These are phyloP conservation scores for Xerocomellus chrysenteron DNA, from an alignment of 768 basidiomycete species.

Conservation along the genomic window DNA sequence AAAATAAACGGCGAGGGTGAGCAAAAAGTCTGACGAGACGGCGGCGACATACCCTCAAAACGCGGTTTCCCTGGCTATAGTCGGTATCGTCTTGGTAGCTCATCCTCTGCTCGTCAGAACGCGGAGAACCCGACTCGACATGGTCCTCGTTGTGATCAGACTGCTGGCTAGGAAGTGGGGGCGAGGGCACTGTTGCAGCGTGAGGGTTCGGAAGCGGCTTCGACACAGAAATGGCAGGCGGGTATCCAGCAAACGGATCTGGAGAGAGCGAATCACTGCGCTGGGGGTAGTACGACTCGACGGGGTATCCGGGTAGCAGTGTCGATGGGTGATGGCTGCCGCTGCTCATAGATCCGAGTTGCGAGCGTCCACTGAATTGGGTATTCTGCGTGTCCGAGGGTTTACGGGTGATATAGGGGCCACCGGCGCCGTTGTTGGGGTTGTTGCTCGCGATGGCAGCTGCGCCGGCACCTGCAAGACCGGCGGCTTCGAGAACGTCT, in stretches of 20 bases:
- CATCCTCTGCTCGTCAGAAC: constrained; percentile 23
- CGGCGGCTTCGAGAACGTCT: constrained; percentile 31
- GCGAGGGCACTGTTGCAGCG: neutral
- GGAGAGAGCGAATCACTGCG: constrained; percentile 16
- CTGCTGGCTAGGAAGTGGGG: constrained; percentile 12
- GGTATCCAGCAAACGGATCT: constrained; percentile 33
- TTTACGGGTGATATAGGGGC: constrained; percentile 18
- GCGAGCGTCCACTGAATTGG: constrained; percentile 23
- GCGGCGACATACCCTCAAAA: constrained; percentile 27
- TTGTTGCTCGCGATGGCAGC: neutral
- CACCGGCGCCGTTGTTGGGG: neutral
- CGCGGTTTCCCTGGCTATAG: constrained; percentile 27
- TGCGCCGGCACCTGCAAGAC: constrained; percentile 16
- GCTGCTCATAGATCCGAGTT: constrained; percentile 20
- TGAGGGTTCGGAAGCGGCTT: constrained; percentile 24
- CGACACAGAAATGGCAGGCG: constrained; percentile 1
- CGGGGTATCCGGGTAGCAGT: constrained; percentile 27
- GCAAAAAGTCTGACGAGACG: neutral
- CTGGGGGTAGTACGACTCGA: constrained; percentile 27
- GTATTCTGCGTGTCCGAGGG: constrained; percentile 31
- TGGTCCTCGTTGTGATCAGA: constrained; percentile 15
- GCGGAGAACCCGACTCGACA: constrained; percentile 3
- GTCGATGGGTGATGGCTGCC: constrained; percentile 12
- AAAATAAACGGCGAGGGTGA: neutral
- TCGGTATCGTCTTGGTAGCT: constrained; percentile 33